Percentiles rank a stretch among this genome's conserved stretches.
Conservation (phyloP, 2,329 filamentous ascomycete genomes). For the Sporothrix pallida region DNA sequence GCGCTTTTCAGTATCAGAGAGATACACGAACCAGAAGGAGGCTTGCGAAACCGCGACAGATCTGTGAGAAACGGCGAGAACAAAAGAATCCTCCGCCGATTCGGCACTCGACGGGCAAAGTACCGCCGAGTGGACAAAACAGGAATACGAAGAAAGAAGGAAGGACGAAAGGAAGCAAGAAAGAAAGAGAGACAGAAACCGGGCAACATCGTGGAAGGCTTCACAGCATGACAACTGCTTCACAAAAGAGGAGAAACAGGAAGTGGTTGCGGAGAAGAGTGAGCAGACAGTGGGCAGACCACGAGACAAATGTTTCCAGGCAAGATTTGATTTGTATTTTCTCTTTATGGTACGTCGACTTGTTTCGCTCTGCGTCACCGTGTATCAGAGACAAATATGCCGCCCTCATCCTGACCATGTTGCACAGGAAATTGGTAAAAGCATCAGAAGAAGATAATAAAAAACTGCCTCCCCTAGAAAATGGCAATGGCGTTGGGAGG, state of each 20-base stretch:
- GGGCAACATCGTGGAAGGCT: too few species aligned
- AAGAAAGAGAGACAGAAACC: background rate
- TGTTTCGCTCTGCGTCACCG: conserved; percentile 7
- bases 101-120: background rate
- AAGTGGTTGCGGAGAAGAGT: background rate
- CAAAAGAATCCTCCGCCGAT: background rate
- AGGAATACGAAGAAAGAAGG: background rate
- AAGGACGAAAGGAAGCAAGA: background rate
- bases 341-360: background rate
- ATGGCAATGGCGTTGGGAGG: conserved; percentile 49
- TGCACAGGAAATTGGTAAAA: too few species aligned
- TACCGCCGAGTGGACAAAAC: too few species aligned
- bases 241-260: background rate
- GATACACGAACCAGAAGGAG: background rate
- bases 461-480: conserved; percentile 40
- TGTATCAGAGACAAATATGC: background rate
- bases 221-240: background rate
- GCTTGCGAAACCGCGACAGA: background rate
- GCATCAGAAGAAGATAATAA: too few species aligned
- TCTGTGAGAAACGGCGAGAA: background rate
- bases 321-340: background rate
- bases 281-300: background rate
- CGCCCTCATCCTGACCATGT: background rate
- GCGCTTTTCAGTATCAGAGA: background rate
- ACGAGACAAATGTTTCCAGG: conserved; percentile 28